Evolutionary conservation across 78 protist genomes (phyloP).

Genomic region (Cavenderia fasciculata): DNA sequence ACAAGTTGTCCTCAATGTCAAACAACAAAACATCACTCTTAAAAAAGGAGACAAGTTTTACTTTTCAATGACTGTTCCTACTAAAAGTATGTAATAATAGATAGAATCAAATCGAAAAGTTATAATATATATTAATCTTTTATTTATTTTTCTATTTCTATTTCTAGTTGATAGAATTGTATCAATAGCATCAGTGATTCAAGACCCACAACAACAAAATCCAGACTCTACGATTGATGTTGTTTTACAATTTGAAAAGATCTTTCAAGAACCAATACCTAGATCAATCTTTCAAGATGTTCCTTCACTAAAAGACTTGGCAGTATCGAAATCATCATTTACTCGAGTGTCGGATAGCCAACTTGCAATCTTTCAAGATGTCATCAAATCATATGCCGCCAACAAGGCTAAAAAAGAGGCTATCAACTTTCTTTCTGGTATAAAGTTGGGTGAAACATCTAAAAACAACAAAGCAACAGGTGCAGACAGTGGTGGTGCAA

Average conservation of each 20-base stretch:
- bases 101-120: neutral
- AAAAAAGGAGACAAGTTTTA: conserved; percentile 46
- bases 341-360: conserved; percentile 26
- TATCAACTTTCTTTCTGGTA: conserved; percentile 46
- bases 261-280: conserved; percentile 54
- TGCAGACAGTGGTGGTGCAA: neutral
- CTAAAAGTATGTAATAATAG: neutral
- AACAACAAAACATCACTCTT: neutral
- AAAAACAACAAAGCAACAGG: neutral
- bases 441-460: conserved; percentile 15
- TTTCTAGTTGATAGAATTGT: conserved; percentile 23
- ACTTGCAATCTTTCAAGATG: conserved; percentile 11
- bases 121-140: neutral
- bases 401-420: conserved; percentile 46
- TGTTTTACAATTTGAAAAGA: conserved; percentile 6
- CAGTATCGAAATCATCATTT: conserved; percentile 14
- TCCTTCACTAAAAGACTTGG: conserved; percentile 4
- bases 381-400: neutral
- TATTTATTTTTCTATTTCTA: neutral
- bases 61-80: conserved; percentile 8
- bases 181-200: conserved; percentile 2
- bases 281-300: neutral
- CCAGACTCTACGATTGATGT: neutral
- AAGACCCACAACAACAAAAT: neutral
- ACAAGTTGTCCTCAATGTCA: conserved; percentile 5